phyloP scores from a whole-genome alignment of 2,329 filamentous ascomycete species.

The Pestalotiopsis sp. region DNA sequence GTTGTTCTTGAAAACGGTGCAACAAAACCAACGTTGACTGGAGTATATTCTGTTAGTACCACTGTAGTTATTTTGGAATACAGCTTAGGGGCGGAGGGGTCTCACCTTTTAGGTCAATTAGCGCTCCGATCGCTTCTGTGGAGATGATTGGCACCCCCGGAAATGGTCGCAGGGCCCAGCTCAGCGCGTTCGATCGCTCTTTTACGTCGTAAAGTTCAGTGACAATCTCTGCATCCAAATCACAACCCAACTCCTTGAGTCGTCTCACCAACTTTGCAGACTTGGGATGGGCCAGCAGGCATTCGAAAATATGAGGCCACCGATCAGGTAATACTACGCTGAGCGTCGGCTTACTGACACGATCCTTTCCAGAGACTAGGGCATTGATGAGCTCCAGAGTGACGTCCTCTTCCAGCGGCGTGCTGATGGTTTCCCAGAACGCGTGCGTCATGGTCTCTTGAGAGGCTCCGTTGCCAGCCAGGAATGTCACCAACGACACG shows the following conservation, averaged over 20 bases:
- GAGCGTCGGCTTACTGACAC: not conserved
- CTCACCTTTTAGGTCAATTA: slow-evolving; percentile 26
- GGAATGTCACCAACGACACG: not conserved
- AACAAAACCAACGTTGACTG: slow-evolving; percentile 24
- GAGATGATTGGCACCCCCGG: slow-evolving; percentile 5
- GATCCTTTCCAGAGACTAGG: not conserved
- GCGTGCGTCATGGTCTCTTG: not conserved
- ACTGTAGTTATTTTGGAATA: not conserved
- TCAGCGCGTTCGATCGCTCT: not conserved
- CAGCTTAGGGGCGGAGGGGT: not conserved
- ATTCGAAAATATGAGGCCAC: not conserved
- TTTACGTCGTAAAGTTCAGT: not conserved
- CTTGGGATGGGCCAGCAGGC: slow-evolving; percentile 1
- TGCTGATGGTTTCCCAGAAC: not conserved
- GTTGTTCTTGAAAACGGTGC: slow-evolving; percentile 24
- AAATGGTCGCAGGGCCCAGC: not conserved
- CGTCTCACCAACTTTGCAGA: slow-evolving; percentile 7
- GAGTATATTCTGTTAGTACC: not conserved
- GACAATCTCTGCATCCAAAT: not conserved
- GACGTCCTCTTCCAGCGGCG: not conserved
- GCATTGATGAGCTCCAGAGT: not conserved
- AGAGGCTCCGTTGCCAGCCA: not conserved
- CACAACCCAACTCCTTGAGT: slow-evolving; percentile 7
- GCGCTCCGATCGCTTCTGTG: slow-evolving; percentile 15
- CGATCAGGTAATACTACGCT: not conserved